phyloP scores from a whole-genome alignment of 1,284 basidiomycete genomes.

The Porodaedalea pini region DNA sequence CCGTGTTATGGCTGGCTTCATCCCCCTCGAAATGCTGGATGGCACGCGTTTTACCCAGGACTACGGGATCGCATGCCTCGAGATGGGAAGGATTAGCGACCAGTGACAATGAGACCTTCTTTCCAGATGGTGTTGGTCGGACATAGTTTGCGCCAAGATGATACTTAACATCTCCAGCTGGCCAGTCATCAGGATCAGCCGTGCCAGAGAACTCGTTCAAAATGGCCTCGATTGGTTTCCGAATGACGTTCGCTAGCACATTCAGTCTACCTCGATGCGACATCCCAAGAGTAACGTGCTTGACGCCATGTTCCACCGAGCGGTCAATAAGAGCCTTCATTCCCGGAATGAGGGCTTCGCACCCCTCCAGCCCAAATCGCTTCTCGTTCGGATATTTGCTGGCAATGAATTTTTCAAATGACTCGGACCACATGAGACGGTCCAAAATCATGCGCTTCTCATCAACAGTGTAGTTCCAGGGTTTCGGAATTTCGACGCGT shows the following conservation, averaged over 20 bases:
- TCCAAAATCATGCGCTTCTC: conserved; percentile 99
- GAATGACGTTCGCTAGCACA: conserved; percentile 96
- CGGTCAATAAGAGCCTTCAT: conserved; percentile 99
- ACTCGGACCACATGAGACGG: conserved; percentile 98
- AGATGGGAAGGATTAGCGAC: conserved; percentile 99
- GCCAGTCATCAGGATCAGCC: conserved; percentile 65
- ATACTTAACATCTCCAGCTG: conserved; percentile 98
- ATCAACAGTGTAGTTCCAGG: conserved; percentile 98
- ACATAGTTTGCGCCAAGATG: conserved; percentile 99
- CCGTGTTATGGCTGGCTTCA: conserved; percentile 69
- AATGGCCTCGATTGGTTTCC: conserved; percentile 98
- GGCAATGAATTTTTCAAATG: conserved; percentile 97
- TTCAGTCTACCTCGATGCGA: conserved; percentile 98
- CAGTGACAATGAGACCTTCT: conserved; percentile 95
- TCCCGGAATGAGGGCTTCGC: conserved; percentile 95
- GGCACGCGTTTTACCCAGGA: conserved; percentile 95
- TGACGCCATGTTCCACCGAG: conserved; percentile 94
- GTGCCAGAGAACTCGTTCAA: conserved; percentile 93
- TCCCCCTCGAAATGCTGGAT: conserved; percentile 96
- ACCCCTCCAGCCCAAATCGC: conserved; percentile 98
- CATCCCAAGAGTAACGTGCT: conserved; percentile 98
- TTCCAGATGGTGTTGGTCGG: conserved; percentile 95
- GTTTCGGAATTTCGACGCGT: conserved; percentile 92
- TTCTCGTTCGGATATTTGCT: conserved; percentile 99
- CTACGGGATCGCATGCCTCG: conserved; percentile 96